Conservation (phyloP, 2,329 filamentous ascomycete species). For the Venturia asperata region DNA sequence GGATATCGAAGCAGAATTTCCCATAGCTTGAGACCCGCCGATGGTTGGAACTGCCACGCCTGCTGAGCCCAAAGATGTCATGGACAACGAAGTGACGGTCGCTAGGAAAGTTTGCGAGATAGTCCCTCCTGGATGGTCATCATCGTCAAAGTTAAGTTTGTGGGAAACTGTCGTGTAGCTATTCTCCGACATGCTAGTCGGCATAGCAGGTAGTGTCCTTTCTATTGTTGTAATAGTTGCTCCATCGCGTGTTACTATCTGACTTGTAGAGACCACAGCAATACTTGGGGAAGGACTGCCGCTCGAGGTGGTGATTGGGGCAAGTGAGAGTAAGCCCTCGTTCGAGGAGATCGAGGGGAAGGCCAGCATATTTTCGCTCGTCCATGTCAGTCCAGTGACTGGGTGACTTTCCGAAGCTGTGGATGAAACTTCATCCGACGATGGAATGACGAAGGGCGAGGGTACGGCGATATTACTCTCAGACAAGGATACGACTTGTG, state of each 20-base stretch:
- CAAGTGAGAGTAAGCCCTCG: not conserved
- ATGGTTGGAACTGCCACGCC: not conserved
- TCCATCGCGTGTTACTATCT: not conserved
- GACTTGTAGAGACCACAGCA: not conserved
- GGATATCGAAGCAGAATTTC: not conserved
- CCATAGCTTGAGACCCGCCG: not conserved
- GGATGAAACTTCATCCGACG: not conserved
- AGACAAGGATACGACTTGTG: not conserved
- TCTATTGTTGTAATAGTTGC: not conserved
- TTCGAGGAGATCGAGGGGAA: not conserved
- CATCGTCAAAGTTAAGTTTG: not conserved
- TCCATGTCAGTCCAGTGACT: too few relatives aligned
- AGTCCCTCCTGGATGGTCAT: not conserved
- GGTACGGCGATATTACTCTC: not conserved
- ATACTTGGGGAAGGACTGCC: not conserved
- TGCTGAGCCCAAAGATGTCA: not conserved
- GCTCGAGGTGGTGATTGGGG: not conserved
- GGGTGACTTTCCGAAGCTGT: not conserved
- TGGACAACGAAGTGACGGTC: not conserved
- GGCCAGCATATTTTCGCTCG: not conserved
- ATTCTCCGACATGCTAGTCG: not conserved
- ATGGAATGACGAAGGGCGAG: not conserved
- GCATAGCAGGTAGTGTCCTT: not conserved
- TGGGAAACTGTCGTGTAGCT: not conserved
- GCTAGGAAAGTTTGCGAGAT: not conserved